Evolutionary conservation across 306 rosid genomes (phyloP), one percentile per base, ranked within the genome.

Genomic region (Vigna trinervia): DNA sequence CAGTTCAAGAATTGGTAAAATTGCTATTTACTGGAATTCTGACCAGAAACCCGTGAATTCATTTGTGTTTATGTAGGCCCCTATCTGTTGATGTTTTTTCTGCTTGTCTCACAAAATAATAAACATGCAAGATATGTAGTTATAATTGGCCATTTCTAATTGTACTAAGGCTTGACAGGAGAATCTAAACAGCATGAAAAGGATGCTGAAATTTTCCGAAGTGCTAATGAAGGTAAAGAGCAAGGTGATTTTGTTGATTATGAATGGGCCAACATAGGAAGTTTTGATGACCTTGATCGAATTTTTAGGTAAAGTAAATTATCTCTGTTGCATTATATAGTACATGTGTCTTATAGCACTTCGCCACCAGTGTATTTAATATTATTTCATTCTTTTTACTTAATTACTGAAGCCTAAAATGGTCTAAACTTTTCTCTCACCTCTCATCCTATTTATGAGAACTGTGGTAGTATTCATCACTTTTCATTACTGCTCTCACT

Each of bases 201-300:
- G 84, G 96, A 83, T 75, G 87, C 80, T 62, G 87, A 85, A 71
- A 66, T 62, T 78, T 88, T 84, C 71, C 89, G 75, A 87, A 86
- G 75, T 68, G 79, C 79, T 11, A 48, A 84, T 26, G 92, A 89
- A 80, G 91, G 82, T 78, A 81, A 84, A 87, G 99, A 87, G 80
- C 97, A 89, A 74, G 89, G 88, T 66, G 94, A 91, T 78, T 86
- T 92, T 83, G 87, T 82, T 82, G 98, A 92, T 87, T 96, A 84
- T 71, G 93, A 84, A 76, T 96, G 99, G 98, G 97, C 84, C 30
- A 92, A 80, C 74, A 89, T 92, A 62, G 99, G 97, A 88, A 89
- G 94, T 85, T 92, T 96, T 83, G 97, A 92, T 78, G 98, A 96
- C 83, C 91, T 96, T 81, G 99, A 91, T 81, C 87, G 71, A 54